These are phyloP conservation scores for Leucoagaricus sp. DNA, from an alignment of 1,284 basidiomycete species.

Conservation along the genomic window DNA sequence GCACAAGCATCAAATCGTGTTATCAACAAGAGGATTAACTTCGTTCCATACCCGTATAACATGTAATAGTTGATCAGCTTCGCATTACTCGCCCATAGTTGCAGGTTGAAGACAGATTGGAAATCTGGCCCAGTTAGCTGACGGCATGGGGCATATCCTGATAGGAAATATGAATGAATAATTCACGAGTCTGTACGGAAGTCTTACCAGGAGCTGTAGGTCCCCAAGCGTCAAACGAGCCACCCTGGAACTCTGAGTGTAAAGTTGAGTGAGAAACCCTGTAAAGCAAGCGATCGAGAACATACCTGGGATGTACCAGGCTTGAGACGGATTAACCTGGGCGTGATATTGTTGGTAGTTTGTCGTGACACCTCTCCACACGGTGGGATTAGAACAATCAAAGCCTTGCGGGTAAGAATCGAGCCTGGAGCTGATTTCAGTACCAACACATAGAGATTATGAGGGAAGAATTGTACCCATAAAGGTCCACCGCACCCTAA, in stretches of 20 bases:
- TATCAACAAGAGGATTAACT: conserved; percentile 12
- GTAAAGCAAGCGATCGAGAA: background rate
- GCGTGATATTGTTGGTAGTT: conserved; percentile 63
- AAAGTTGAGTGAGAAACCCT: background rate
- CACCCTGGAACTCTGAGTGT: conserved; percentile 64
- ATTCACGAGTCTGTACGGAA: background rate
- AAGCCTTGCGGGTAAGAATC: conserved; percentile 75
- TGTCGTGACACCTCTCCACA: conserved; percentile 58
- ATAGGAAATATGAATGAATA: background rate
- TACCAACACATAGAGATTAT: background rate
- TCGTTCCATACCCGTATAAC: conserved; percentile 59
- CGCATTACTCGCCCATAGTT: conserved; percentile 76
- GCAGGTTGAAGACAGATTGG: conserved; percentile 72
- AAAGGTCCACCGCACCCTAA: conserved; percentile 50
- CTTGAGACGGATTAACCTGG: conserved; percentile 55
- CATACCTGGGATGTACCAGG: conserved; percentile 65
- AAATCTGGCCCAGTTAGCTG: conserved; percentile 70
- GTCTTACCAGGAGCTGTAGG: conserved; percentile 56
- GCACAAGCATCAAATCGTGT: background rate
- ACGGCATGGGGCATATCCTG: conserved; percentile 46
- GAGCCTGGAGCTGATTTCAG: conserved; percentile 31
- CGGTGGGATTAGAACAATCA: conserved; percentile 66
- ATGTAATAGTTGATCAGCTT: conserved; percentile 81
- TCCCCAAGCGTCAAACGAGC: conserved; percentile 76
- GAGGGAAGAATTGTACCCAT: conserved; percentile 35